Evolutionary conservation across 148 eudicot species (phyloP), one percentile per base, ranked within the genome.

Genomic region (Talinum fruticosum): DNA sequence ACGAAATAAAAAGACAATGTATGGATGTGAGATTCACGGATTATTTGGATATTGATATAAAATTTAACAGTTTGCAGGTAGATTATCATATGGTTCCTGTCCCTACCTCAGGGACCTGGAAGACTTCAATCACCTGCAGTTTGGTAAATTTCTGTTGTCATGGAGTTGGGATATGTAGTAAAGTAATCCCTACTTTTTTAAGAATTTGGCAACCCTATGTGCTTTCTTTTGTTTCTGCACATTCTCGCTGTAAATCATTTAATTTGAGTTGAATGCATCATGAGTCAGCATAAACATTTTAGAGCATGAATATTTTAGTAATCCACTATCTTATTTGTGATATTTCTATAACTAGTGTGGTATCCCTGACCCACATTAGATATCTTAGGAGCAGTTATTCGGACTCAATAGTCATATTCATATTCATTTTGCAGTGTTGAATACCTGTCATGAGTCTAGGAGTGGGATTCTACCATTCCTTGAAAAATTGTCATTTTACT

Each of bases 151-250:
- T 53, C 8, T 72, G 45, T 23, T 59, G 62, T 49, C 70, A 45
- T 30, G 44, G 64, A 59, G 38, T 26, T n/a, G 57, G 54, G 33
- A 24, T 26, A 69, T 72, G 33, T 23, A 41, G 47, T 36, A 26
- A 62, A 72, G 10, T 33, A 24, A 4, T 21, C 34, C 7, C 1
- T 10, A 2, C 44, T 66, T 61, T 66, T 65, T 37, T 73, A 16
- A 54, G 67, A 66, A 29, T 66, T 77, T 82, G 74, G 74, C 80
- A 77, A 53, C 69, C 73, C 45, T 73, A 69, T 64, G 70, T 77
- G 81, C 75, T 66, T 57, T 73, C 45, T 73, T 78, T 47, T 78
- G 78, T 29, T 66, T 71, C 26, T 82, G 78, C 81, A 54, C 68
- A 66, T 81, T 77, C 76, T 66, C 69, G 38, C 30, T 19, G 24